These are phyloP conservation scores for Metarhizium robertsii DNA, from an alignment of 2,329 filamentous ascomycete genomes.

Conservation along the genomic window DNA sequence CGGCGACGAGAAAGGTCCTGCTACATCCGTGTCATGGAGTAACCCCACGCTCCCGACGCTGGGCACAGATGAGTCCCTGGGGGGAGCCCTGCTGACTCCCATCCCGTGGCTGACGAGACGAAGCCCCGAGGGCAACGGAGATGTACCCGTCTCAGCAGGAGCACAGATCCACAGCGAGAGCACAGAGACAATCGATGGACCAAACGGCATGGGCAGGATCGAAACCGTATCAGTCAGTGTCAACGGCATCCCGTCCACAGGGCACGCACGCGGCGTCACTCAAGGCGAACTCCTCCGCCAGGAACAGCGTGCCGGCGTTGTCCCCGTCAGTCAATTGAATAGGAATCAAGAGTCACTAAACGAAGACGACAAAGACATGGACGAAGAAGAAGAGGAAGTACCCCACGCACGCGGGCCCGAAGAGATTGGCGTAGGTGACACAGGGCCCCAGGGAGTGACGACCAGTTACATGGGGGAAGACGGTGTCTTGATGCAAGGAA, in stretches of 20 bases:
- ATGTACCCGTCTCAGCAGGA: conserved; percentile 16
- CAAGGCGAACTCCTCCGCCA: conserved; percentile 81
- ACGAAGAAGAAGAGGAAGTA: conserved; percentile 49
- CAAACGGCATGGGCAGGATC: conserved; percentile 68
- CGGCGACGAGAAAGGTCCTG: conserved; percentile 41
- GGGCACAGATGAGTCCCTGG: conserved; percentile 80
- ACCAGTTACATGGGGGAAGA: conserved; percentile 29
- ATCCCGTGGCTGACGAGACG: conserved; percentile 72
- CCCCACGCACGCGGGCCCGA: conserved; percentile 81
- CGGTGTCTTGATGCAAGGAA: conserved; percentile 40
- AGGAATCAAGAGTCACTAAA: conserved; percentile 26
- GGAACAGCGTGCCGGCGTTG: conserved; percentile 73
- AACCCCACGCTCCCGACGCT: conserved; percentile 41
- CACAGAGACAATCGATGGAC: conserved; percentile 73
- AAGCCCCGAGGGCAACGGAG: conserved; percentile 20
- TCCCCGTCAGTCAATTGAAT: conserved; percentile 55
- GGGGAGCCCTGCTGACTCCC: conserved; percentile 83
- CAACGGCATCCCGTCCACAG: conserved; percentile 55
- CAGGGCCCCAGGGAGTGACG: conserved; percentile 57
- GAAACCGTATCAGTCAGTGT: conserved; percentile 73
- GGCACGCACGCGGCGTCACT: conserved; percentile 50
- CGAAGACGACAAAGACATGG: conserved; percentile 19
- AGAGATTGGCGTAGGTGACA: conserved; percentile 76
- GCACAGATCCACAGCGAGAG: conserved; percentile 56
- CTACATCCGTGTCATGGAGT: conserved; percentile 34